These are phyloP conservation scores for Cladosporium velox DNA, from an alignment of 2,329 filamentous ascomycete species.

Conservation along the genomic window DNA sequence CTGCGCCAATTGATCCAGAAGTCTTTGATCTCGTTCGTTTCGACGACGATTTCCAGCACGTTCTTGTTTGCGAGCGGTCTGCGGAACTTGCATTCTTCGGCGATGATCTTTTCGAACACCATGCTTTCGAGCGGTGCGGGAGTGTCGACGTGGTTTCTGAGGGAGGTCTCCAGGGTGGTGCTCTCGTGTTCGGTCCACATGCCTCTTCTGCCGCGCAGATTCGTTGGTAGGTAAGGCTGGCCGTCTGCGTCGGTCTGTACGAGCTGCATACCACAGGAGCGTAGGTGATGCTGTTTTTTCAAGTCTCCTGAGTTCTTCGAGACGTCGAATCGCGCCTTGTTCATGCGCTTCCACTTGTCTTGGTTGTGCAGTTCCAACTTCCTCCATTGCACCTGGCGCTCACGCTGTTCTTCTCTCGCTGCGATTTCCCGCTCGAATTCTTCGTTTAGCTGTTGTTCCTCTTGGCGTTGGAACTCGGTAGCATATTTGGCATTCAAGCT, in stretches of 20 bases:
- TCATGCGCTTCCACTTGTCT: constrained; percentile 30
- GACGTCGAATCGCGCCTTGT: constrained; percentile 27
- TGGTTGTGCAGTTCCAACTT: background rate
- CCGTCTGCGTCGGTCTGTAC: constrained; percentile 43
- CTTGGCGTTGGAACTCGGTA: background rate
- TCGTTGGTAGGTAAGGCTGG: constrained; percentile 36
- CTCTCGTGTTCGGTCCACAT: constrained; percentile 40
- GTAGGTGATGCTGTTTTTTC: constrained; percentile 29
- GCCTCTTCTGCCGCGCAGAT: constrained; percentile 32
- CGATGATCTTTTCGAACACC: constrained; percentile 34
- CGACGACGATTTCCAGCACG: constrained; percentile 38
- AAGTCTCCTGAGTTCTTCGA: constrained; percentile 22
- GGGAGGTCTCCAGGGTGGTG: constrained; percentile 32
- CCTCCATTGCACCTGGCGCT: background rate
- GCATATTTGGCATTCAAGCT: background rate
- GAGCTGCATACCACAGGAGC: constrained; percentile 19
- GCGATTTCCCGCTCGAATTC: background rate
- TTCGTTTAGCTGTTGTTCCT: background rate
- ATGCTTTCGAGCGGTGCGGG: background rate
- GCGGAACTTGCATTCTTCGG: constrained; percentile 27
- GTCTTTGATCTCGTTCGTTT: constrained; percentile 25
- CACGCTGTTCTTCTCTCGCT: background rate
- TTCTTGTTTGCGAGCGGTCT: constrained; percentile 31
- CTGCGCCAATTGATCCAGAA: background rate
- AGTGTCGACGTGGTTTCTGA: constrained; percentile 29